These are phyloP conservation scores for Populus hybrid DNA, from an alignment of 441 rosid species.

Conservation along the genomic window DNA sequence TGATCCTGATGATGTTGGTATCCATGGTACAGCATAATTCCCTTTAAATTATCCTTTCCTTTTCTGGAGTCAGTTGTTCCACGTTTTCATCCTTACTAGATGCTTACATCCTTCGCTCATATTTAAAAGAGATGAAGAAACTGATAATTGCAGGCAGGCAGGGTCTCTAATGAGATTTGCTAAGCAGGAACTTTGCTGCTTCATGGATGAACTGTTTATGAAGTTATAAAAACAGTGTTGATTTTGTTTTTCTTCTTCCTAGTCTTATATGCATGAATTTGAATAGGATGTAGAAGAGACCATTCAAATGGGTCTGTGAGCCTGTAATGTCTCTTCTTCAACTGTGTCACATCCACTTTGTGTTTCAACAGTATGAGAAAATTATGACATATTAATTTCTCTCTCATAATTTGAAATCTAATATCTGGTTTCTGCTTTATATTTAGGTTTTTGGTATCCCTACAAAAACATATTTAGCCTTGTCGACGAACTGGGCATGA, in stretches of 20 bases:
- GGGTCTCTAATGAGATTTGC: not conserved
- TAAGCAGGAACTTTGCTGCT: not conserved
- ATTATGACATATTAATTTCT: too few relatives aligned
- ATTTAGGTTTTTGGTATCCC: conserved; percentile 59
- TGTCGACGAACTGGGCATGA: conserved; percentile 51
- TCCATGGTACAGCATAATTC: conserved; percentile 40
- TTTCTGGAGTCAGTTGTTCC: not conserved
- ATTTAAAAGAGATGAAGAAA: not conserved
- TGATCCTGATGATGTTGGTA: conserved; percentile 44
- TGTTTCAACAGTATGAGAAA: not conserved
- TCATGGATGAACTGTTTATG: not conserved
- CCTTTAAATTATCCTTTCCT: not conserved
- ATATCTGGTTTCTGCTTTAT: not conserved
- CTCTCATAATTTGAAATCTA: conserved; percentile 5
- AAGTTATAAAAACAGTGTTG: not conserved
- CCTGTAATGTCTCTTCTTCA: not conserved
- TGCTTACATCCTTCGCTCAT: not conserved
- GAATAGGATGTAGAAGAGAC: not conserved
- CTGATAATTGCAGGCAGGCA: not conserved
- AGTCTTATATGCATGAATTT: not conserved
- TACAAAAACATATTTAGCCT: conserved; percentile 54
- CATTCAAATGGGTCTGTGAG: not conserved
- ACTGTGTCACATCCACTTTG: not conserved
- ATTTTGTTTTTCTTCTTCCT: not conserved
- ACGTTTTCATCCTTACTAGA: not conserved